Base-by-base conservation (phyloP, 306 rosid genomes). In the Vicia faba region DNA sequence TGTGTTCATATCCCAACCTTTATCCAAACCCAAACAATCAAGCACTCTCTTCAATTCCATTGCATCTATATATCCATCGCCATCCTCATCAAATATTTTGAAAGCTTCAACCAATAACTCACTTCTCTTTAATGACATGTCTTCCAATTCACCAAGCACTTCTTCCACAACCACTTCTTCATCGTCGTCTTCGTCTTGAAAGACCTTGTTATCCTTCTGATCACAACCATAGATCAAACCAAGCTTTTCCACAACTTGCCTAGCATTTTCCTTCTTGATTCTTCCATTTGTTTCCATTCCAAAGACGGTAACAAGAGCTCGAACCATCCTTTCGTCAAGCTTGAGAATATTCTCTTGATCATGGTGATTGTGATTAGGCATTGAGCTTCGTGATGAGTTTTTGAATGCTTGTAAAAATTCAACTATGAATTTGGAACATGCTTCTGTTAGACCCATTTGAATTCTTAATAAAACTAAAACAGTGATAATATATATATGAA, bases 41-140 rank as follows among this genome's bases (percentile, higher is more conserved):
- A 92, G 80, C 70, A 92, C 98, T 86, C 93, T 84, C 78, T 92
- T 92, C 85, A 89, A 70, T 88, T 92, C 96, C 82, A 79, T 74
- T 14, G 92, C 95, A 69, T 89, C 96, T 16, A 92, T 87, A 41
- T 84, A 92, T 12, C 98, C 93, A 75, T 92, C 84, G 0, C 98
- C 96, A 83, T 89, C 96, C 68, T 82, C 91, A 44, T 92, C 98
- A 50, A 92, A 92, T 29, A 89, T 92, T 66, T 92, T 84, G 73
- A 89, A 92, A 8, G 98, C 98, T 76, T 89, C 81, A 1, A 8
- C 71, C 18, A 92, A 61, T 4, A 92, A 44, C 79, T 87, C 89
- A 13, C 64, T 79, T 7, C 80, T 69, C 81, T 78, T 83, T 7
- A 77, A 65, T 8, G 79, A 65, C 64, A 63, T 63, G 25, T 84